Evolutionary conservation across 768 basidiomycete genomes (phyloP).

Genomic region (Auricularia auricula-judae): DNA sequence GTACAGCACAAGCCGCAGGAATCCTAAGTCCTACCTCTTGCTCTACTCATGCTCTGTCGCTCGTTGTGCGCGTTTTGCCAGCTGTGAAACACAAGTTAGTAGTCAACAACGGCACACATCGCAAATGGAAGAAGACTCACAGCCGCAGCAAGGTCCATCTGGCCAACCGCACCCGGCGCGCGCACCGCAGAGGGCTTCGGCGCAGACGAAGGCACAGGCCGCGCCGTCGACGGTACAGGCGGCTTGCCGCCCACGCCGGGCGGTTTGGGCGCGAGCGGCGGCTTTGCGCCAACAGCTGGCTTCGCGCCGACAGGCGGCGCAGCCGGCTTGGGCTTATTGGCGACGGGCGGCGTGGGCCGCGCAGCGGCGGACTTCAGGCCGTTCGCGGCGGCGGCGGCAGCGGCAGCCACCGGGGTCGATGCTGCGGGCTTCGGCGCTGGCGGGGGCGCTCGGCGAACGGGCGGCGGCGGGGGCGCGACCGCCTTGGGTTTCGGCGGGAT

Average conservation of each 20-base stretch:
- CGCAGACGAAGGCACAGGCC: slow-evolving; percentile 31
- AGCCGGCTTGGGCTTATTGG: slow-evolving; percentile 36
- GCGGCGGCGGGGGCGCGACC: slow-evolving; percentile 58
- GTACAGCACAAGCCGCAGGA: no score
- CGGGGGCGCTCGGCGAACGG: slow-evolving; percentile 35
- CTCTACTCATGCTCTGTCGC: neutral
- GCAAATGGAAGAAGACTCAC: slow-evolving; percentile 33
- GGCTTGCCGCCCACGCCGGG: slow-evolving; percentile 48
- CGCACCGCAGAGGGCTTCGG: slow-evolving; percentile 24
- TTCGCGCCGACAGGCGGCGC: slow-evolving; percentile 54
- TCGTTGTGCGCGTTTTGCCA: slow-evolving; percentile 67
- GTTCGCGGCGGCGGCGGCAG: slow-evolving; percentile 15
- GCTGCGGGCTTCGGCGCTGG: slow-evolving; percentile 36
- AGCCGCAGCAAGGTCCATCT: slow-evolving; percentile 75
- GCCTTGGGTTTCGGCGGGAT: slow-evolving; percentile 56
- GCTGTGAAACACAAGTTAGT: slow-evolving; percentile 26
- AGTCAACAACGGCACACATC: neutral
- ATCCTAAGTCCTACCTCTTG: no score
- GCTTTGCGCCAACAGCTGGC: slow-evolving; percentile 47
- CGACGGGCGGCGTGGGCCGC: slow-evolving; percentile 41
- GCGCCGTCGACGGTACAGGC: slow-evolving; percentile 45
- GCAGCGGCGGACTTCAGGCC: slow-evolving; percentile 27
- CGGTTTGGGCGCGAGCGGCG: slow-evolving; percentile 46
- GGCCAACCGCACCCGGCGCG: slow-evolving; percentile 41
- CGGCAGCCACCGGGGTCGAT: slow-evolving; percentile 13